A percentile compares a stretch with the other conserved stretches of the same genome.
Conservation (phyloP, 2,329 filamentous ascomycete species). For the Daldinia eschscholtzii region DNA sequence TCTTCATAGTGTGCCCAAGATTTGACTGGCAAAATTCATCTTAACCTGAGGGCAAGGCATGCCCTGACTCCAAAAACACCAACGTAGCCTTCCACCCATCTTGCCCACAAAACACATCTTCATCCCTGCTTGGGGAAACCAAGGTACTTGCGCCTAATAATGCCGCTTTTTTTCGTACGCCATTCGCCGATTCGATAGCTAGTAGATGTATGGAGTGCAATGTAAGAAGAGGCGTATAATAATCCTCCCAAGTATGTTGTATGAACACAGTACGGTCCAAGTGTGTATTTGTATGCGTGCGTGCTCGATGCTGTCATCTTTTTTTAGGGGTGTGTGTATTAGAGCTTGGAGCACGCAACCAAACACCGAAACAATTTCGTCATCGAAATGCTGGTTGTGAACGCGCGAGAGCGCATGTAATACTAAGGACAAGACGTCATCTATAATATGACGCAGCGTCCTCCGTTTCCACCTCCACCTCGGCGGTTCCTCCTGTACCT, state of each 20-base stretch:
- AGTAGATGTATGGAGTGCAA: conserved; percentile 50
- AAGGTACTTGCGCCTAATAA: conserved; percentile 51
- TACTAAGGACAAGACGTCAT: conserved; percentile 30
- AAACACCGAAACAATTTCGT: conserved; percentile 43
- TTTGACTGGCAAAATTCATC: conserved; percentile 41
- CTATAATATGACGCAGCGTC: conserved; percentile 61
- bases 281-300: conserved; percentile 32
- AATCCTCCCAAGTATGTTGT: conserved; percentile 43
- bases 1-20: conserved; percentile 37
- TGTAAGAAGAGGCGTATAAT: conserved; percentile 49
- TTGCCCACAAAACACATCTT: conserved; percentile 47
- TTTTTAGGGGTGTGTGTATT: conserved; percentile 13
- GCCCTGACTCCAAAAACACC: conserved; percentile 50
- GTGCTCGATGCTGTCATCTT: conserved; percentile 36
- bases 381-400: conserved; percentile 44
- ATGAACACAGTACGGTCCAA: conserved; percentile 45
- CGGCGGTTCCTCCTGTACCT: conserved; percentile 51
- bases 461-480: conserved; percentile 48
- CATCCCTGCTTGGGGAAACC: conserved; percentile 46
- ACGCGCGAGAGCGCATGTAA: conserved; percentile 42
- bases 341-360: conserved; percentile 30
- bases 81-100: conserved; percentile 48
- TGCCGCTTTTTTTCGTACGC: conserved; percentile 57
- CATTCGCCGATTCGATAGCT: conserved; percentile 57
- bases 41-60: conserved; percentile 45